Evolutionary conservation across 331 rosid genomes (phyloP).

Genomic region (Acacia pycnantha): DNA sequence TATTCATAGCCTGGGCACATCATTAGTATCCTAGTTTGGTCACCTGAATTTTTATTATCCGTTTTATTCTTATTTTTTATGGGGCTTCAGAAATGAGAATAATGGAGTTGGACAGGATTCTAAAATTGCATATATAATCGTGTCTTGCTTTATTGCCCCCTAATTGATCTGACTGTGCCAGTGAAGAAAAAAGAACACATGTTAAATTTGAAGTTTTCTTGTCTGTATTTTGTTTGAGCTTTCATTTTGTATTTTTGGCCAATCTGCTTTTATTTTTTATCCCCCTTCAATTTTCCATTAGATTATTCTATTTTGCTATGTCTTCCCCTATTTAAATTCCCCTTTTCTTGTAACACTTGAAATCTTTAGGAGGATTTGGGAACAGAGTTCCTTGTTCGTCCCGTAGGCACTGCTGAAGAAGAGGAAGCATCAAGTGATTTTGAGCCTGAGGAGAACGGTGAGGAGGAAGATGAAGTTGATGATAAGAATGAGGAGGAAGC

Average conservation of each 20-base stretch:
- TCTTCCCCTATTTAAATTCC: not conserved
- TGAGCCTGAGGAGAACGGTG: constrained; percentile 81
- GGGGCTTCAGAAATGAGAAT: constrained; percentile 8
- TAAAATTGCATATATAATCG: not conserved
- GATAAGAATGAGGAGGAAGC: constrained; percentile 37
- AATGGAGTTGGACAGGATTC: not conserved
- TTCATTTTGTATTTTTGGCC: not conserved
- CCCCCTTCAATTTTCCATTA: not conserved
- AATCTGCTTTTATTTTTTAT: not conserved
- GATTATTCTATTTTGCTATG: constrained; percentile 4
- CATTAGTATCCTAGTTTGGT: not conserved
- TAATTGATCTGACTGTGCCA: not conserved
- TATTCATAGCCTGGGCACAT: not conserved
- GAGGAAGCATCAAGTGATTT: constrained; percentile 87
- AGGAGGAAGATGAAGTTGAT: constrained; percentile 59
- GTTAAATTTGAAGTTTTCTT: not conserved
- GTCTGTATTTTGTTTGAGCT: constrained; percentile 1
- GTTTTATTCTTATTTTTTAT: not conserved
- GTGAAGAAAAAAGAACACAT: not conserved
- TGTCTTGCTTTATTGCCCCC: not conserved
- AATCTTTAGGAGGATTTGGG: constrained; percentile 66
- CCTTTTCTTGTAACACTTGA: not conserved
- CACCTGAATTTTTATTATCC: not conserved
- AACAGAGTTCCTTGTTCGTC: constrained; percentile 76
- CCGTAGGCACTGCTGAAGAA: constrained; percentile 68